A percentile compares a stretch with the other conserved stretches of the same genome.
Conservation (phyloP, 495 filamentous ascomycete genomes). For the Tuber umbilicatum region DNA sequence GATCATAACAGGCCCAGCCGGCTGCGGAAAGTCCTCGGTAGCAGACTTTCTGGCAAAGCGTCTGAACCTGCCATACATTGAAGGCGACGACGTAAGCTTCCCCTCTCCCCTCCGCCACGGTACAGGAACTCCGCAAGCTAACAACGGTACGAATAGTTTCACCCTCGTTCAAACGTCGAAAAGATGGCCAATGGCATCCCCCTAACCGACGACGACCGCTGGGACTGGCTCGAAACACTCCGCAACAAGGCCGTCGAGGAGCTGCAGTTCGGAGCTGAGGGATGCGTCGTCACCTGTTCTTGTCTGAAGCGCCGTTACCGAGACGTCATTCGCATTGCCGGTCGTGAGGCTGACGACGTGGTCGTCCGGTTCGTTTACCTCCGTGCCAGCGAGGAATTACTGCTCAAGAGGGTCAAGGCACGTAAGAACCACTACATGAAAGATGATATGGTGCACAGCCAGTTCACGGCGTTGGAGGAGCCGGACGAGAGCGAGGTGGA, state of each 20-base stretch:
- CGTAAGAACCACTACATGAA: constrained; percentile 94
- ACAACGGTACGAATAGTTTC: constrained; percentile 58
- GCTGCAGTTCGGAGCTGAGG: constrained; percentile 56
- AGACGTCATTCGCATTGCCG: constrained; percentile 85
- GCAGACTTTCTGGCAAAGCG: constrained; percentile 66
- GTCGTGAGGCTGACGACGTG: constrained; percentile 57
- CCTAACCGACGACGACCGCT: constrained; percentile 89
- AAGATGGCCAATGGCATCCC: constrained; percentile 88
- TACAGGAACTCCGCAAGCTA: constrained; percentile 7
- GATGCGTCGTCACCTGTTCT: constrained; percentile 92
- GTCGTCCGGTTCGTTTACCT: constrained; percentile 92
- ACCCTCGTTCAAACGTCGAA: constrained; percentile 74
- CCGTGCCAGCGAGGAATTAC: constrained; percentile 62
- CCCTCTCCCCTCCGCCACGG: background rate
- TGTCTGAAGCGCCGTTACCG: constrained; percentile 96
- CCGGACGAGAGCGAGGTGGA: constrained; percentile 73
- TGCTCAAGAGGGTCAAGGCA: constrained; percentile 64
- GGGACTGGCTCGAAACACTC: constrained; percentile 93
- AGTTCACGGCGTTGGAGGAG: constrained; percentile 77
- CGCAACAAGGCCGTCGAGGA: constrained; percentile 69
- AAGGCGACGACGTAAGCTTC: constrained; percentile 84
- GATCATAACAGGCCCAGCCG: constrained; percentile 95
- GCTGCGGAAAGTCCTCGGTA: constrained; percentile 92
- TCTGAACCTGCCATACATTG: constrained; percentile 74
- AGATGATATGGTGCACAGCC: constrained; percentile 90